Evolutionary conservation across 164 flowering plant species (phyloP), one percentile per base, ranked within the genome.

Genomic region (Paratinospora sagittata): DNA sequence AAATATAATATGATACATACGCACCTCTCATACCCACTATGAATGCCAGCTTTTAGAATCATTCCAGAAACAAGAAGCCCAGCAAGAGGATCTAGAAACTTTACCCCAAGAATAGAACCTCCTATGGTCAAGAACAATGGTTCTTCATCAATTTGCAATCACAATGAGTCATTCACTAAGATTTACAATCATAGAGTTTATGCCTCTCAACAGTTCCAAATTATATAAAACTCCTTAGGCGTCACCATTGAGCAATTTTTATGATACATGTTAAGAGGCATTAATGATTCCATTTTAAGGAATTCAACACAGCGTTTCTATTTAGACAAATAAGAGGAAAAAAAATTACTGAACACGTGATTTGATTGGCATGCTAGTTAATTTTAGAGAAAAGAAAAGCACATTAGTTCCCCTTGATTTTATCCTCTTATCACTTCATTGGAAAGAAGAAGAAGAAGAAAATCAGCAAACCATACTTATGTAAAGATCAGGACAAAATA

Each of bases 11-110:
- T 30, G 34, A 30, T 30, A 30, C 34, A 30, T 30, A 30, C 34
- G 34, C 34, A 30, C 34, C 34, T 30, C 34, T 30, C 34, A 30
- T 30, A 30, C 34, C 34, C 34, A 30, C 16, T 19, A 36, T 88
- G 85, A 71, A 91, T 73, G 71, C 99, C 99, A 78, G 96, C 99
- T 82, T 91, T 95, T 23, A 95, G 80, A 70, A 92, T 92, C 98
- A 91, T 86, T 72, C 90, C 97, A 30, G 99, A 90, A 69, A 95
- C 96, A 76, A 91, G 71, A 71, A 95, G 87, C 55, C 98, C 98
- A 19, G 99, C 99, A 73, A 95, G 89, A 62, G 98, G 99, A 85
- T 92, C 99, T 14, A 95, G 83, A 79, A 90, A 81, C 75, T 85
- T 85, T 41, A 90, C 85, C 66, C 99, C 99, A 72, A 95, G 86